Evolutionary conservation across 805 yeast genomes (phyloP), one percentile per base, ranked within the genome.

Genomic region (Ogataea thermomethanolica): DNA sequence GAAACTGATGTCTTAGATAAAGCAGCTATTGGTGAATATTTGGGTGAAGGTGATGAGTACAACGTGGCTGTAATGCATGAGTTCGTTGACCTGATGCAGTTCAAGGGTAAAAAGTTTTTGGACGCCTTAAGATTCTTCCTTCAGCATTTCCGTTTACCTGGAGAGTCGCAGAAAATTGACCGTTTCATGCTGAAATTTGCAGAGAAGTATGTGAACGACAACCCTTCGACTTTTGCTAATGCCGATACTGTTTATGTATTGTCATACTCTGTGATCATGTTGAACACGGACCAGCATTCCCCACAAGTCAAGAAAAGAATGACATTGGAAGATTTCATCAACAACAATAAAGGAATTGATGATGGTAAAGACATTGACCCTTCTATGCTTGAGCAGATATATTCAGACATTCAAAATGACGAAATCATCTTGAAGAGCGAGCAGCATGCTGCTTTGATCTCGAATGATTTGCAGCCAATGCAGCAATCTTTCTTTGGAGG

Each of bases 151-250:
- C 74, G 99, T 60, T 73, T 93, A 44, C 99, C 99, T 2, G 99
- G 99, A 36, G 99, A 93, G 65, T 90, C 96, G 5, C 99, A 93
- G 66, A 91, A 93, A 57, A 91, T 93, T 58, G 99, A 93, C 69
- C 75, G 99, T 53, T 88, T 81, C 58, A 87, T 95, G 96, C 76
- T 93, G 59, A 91, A 93, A 57, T 95, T 95, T 69, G 99, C 99
- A 5, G 95, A 88, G 62, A 74, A 95, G 50, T 93, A 81, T 58
- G 81, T 81, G 15, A 80, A 84, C 49, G 96, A 91, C 46, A 93
- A 93, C 58, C 96, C 96, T 8, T 70, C 70, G n/a, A 73, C 81
- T 0, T 91, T 91, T 62, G 80, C 95, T 0, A 86, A 86, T 54
- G 96, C 98, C 4, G 98, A 89, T 55, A 80, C 96, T 0, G 95